Conservation (phyloP, 192 early-diverging fungal genomes). For the Coemansia sp. region DNA sequence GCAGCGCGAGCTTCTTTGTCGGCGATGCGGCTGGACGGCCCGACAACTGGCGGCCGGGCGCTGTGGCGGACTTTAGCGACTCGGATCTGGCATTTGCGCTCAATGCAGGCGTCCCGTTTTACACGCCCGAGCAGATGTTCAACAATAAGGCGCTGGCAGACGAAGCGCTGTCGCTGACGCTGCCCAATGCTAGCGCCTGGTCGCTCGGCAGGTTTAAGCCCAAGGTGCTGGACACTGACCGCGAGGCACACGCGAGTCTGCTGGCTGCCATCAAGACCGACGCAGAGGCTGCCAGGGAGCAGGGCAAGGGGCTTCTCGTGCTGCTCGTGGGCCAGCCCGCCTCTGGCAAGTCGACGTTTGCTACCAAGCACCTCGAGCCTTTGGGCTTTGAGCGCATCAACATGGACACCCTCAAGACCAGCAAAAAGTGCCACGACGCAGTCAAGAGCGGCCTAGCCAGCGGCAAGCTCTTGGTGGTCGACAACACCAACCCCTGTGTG, state of each 20-base stretch:
- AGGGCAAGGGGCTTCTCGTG: conserved; percentile 56
- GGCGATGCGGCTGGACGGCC: conserved; percentile 92
- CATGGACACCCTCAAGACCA: conserved; percentile 76
- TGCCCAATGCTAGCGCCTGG: conserved; percentile 10
- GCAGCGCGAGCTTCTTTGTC: conserved; percentile 67
- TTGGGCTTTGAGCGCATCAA: conserved; percentile 73
- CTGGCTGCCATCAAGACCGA: conserved; percentile 21
- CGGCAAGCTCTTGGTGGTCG: conserved; percentile 67
- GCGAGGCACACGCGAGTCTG: conserved; percentile 1
- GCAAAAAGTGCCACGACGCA: conserved; percentile 67
- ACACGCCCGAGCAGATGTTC: conserved; percentile 81
- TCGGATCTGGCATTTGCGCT: conserved; percentile 82
- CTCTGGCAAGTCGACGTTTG: conserved; percentile 79
- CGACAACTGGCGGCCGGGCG: conserved; percentile 57
- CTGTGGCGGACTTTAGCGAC: conserved; percentile 73
- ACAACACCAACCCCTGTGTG: conserved; percentile 74
- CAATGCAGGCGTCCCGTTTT: conserved; percentile 69
- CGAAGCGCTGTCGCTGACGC: conserved; percentile 19
- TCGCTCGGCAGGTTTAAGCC: conserved; percentile 12
- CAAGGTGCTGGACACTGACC: background rate
- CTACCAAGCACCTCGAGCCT: conserved; percentile 55
- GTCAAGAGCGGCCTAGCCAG: conserved; percentile 51
- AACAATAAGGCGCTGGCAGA: conserved; percentile 43
- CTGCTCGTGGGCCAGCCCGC: conserved; percentile 81
- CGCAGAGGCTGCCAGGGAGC: conserved; percentile 14